These are phyloP conservation scores for Salix koriyanagi DNA, from an alignment of 345 rosid species.

Conservation along the genomic window DNA sequence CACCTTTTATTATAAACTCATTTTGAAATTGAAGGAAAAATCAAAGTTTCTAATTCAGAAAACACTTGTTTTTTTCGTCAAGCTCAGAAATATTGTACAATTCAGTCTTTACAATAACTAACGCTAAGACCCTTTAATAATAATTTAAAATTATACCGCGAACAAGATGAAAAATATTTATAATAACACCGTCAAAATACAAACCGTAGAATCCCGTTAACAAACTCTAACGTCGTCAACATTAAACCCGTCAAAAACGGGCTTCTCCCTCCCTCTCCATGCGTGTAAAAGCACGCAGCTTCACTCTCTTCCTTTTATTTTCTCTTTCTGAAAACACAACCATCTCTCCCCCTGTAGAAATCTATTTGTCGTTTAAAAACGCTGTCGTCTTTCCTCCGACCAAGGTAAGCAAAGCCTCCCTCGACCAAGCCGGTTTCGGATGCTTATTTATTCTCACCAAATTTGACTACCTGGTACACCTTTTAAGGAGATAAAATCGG, in stretches of 20 bases:
- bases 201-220: background rate
- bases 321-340: conserved; percentile 3
- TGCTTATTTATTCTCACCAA: background rate
- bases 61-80: too few relatives aligned
- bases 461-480: conserved; percentile 22
- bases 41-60: too few relatives aligned
- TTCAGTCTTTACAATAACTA: too few relatives aligned
- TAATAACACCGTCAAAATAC: conserved; percentile 25
- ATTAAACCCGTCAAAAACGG: conserved; percentile 52
- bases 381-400: conserved; percentile 14
- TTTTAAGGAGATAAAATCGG: conserved; percentile 47
- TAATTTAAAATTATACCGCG: conserved; percentile 7
- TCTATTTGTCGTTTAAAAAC: background rate
- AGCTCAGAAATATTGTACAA: too few relatives aligned
- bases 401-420: conserved; percentile 5
- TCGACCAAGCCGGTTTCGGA: conserved; percentile 16
- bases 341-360: conserved; percentile 5
- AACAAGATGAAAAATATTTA: background rate
- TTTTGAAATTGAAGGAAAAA: too few relatives aligned
- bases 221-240: conserved; percentile 42
- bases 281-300: conserved; percentile 11
- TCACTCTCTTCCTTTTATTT: background rate
- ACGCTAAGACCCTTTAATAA: background rate
- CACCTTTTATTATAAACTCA: too few relatives aligned
- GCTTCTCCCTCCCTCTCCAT: conserved; percentile 30